Evolutionary conservation across 345 rosid species (phyloP).

Genomic region (Aurinia saxatilis): DNA sequence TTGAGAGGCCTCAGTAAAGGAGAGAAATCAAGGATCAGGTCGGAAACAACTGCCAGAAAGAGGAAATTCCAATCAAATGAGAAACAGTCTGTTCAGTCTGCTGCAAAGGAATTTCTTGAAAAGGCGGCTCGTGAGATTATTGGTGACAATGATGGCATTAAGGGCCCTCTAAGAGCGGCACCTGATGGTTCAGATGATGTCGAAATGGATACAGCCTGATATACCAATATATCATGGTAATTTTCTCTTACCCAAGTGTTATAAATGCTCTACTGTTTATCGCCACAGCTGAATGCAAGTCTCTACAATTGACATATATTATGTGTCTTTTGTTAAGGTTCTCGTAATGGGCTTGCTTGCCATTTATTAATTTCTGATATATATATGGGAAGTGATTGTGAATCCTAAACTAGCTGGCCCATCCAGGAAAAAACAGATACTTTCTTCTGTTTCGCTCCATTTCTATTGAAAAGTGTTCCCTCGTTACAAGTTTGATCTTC

Average conservation of each 20-base stretch:
- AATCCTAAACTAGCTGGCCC: background rate
- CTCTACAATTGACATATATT: background rate
- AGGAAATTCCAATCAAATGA: conserved; percentile 68
- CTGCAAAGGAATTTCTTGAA: conserved; percentile 84
- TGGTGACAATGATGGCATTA: conserved; percentile 46
- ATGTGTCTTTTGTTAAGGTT: background rate
- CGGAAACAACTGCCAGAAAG: conserved; percentile 46
- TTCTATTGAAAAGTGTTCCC: background rate
- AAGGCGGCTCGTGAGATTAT: conserved; percentile 84
- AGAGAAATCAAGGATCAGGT: conserved; percentile 44
- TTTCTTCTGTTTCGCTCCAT: background rate
- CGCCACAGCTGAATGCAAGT: background rate
- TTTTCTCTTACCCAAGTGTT: background rate
- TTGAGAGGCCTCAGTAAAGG: conserved; percentile 67
- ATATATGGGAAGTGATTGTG: conserved; percentile 3
- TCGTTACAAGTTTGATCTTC: background rate
- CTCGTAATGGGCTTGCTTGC: background rate
- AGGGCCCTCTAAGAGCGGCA: conserved; percentile 56
- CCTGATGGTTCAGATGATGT: conserved; percentile 41
- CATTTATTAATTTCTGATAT: background rate
- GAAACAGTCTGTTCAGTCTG: conserved; percentile 51
- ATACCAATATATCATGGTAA: conserved; percentile 23
- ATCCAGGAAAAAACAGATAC: background rate
- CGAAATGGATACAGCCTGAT: conserved; percentile 19
- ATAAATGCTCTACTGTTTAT: background rate